phyloP scores from a whole-genome alignment of 495 filamentous ascomycete species.

The Penicillium macrosclerotiorum region DNA sequence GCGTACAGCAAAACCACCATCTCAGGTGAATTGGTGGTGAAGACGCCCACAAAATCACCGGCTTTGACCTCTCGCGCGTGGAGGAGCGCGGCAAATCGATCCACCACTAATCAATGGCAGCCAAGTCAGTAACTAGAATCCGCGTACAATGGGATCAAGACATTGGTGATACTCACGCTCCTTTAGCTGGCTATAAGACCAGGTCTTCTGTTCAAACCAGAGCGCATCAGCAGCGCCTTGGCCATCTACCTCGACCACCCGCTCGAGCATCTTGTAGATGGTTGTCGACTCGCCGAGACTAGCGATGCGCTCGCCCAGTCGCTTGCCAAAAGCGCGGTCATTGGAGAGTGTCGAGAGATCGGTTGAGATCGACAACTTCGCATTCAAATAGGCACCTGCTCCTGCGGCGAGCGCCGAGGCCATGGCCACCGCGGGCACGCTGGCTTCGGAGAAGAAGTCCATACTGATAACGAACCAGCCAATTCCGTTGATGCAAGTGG shows the following conservation, averaged over 20 bases:
- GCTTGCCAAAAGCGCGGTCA: constrained; percentile 33
- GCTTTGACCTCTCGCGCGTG: constrained; percentile 32
- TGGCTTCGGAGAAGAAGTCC: constrained; percentile 38
- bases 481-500: too few species aligned
- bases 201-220: constrained; percentile 52
- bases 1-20: constrained; percentile 80
- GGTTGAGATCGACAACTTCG: constrained; percentile 42
- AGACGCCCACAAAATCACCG: constrained; percentile 46
- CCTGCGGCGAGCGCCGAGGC: constrained; percentile 41
- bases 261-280: constrained; percentile 44
- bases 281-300: constrained; percentile 44
- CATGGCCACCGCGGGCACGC: constrained; percentile 31
- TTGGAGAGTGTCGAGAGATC: constrained; percentile 36
- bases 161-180: constrained; percentile 30
- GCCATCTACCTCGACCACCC: constrained; percentile 38
- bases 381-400: constrained; percentile 49
- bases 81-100: constrained; percentile 44
- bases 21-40: constrained; percentile 68
- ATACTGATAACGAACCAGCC: too few species aligned
- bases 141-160: not conserved
- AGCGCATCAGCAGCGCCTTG: constrained; percentile 37
- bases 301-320: constrained; percentile 37
- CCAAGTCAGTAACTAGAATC: not conserved
- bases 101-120: constrained; percentile 32
- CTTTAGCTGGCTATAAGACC: constrained; percentile 50